Base-by-base conservation (phyloP, 164 flowering plant genomes). In the Vitis riparia region DNA sequence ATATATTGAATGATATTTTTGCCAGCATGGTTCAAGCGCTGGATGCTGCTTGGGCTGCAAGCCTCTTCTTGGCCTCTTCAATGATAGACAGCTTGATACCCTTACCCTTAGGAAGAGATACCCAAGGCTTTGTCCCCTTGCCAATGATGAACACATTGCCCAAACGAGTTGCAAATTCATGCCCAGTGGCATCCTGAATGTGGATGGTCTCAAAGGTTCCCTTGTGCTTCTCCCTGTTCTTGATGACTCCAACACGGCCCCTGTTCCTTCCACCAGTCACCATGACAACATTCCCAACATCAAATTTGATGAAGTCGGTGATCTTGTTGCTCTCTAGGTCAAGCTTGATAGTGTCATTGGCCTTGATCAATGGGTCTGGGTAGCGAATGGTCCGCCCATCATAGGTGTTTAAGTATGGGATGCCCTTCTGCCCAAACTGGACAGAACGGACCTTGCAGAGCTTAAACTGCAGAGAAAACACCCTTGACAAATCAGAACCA, bases 301-400 rank as follows among this genome's bases (percentile, higher is more conserved):
- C 97, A 69, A 89, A 91, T 80, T 89, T 91, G 77, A 91, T 89
- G 83, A 91, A 91, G 57, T 89, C 94, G 29, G 64, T 65, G 19
- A 89, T 88, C 68, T 89, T 91, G 85, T 86, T 80, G 67, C 66
- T 78, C 70, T 91, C 97, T 3, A 91, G 74, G 67, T 91, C 97
- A 9, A 91, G 79, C 74, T 91, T 89, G 76, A 91, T 87, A 70
- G 92, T 91, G 75, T 91, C 97, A 69, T 91, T 89, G 30, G 97
- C 97, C 74, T 83, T 89, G 80, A 91, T 91, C 44, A 91, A 83
- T 2, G 97, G 97, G 63, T 91, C 97, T 0, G 97, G 94, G 78
- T 91, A 91, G 50, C 97, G 97, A 74, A 91, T 91, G 10, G 94
- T 91, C 16, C 97, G 84, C 2, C 97, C 97, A 82, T 91, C 94